Base-by-base conservation (phyloP, 371 early-diverging fungal species). In the Lichtheimia corymbifera region DNA sequence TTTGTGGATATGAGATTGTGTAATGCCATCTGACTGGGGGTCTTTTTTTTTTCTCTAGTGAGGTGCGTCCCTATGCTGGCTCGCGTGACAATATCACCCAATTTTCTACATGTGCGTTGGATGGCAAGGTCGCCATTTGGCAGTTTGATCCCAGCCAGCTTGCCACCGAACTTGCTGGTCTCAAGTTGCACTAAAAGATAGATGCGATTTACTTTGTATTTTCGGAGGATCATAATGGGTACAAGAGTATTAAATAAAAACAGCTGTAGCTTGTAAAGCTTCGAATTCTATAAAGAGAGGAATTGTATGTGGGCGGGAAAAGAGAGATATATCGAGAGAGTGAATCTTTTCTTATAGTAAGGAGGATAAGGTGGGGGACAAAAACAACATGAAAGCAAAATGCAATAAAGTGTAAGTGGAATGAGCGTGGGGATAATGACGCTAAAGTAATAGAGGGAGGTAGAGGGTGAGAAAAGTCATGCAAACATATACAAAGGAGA, bases 51-150 rank as follows among this genome's bases (percentile, higher is more conserved):
- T 53, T 9, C 15, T 17, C 15, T 68, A 87, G 85, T 55, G 81
- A 79, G 64, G 75, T 89, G 42, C 88, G 90, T 53, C 62, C 83
- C 11, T 88, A 84, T 68, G 70, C 73, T 41, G 85, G 87, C 20
- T 56, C 77, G 0, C 82, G 83, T n/a, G 82, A 76, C 15, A 71
- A 83, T 59, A 84, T 92, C 27, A 75, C 85, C 22, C 79, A 89
- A 59, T 88, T 93, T 64, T 90, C 92, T 5, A 90, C 97, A 44
- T 86, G 87, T 52, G 93, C 93, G 53, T 85, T 96, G 12, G 98
- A 97, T 72, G 98, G 98, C 27, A 93, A 88, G 70, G 82, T 97
- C 25, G 91, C 91, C 42, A 83, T 93, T 70, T 97, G 98, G 98
- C 71, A 81, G 25, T 78, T 81, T 58, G 81, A 81, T 61, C 78